Base-by-base conservation (phyloP, 164 flowering plant genomes). In the Kingdonia uniflora region DNA sequence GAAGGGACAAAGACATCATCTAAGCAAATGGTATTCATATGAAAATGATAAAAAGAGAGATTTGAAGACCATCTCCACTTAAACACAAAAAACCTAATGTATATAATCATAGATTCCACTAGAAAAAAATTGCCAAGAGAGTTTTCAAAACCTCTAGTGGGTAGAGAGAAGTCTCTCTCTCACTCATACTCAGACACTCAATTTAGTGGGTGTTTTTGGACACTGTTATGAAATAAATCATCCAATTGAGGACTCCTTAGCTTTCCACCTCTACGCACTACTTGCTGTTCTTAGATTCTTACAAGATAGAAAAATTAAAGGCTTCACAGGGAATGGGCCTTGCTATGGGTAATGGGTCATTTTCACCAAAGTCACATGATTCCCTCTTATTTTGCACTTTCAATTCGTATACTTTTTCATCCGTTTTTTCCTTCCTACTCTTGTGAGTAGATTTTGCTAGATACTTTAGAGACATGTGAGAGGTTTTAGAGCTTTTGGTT, bases 301-400 rank as follows among this genome's bases (percentile, higher is more conserved):
- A 35, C 24, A 52, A 51, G 63, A 52, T 59, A 59, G 51, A 35
- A 59, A n/a, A 59, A 52, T 56, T 52, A 49, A 42, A 13, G 16
- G 63, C 56, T 42, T 54, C 57, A 54, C 57, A 54, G 22, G 57
- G 46, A 54, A 54, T 54, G 57, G 57, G 38, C 46, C 45, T 22
- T 53, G 56, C 41, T 46, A 53, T 53, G 57, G 46, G 20, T 54
- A 38, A 57, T 51, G 62, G 54, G 49, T 43, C 55, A 20, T 42
- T 59, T 59, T 44, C 50, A 52, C n/a, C 14, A 59, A 42, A 38
- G 8, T 65, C 68, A 65, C 68, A 65, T 65, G 64, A 55, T 49
- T 8, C 35, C 35, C 8, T 29, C 35, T 8, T 29, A 29, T 29
- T 3, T 29, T 29, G 4, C 55, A 16, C 29, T 52, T 50, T 29